Evolutionary conservation across 805 yeast genomes (phyloP), one percentile per base, ranked within the genome.

Genomic region (Pichia californica): DNA sequence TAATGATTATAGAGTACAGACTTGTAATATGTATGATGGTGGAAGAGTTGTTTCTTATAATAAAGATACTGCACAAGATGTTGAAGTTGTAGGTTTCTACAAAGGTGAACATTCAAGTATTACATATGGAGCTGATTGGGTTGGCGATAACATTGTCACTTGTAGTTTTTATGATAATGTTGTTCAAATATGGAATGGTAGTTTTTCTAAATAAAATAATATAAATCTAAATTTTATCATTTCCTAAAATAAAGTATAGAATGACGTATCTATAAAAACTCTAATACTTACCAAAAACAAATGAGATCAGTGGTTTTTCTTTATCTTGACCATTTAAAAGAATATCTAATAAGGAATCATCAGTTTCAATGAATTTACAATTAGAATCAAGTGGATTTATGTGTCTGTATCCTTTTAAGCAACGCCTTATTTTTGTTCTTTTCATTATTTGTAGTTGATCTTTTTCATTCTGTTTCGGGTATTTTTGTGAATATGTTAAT

Each of bases 101-200:
- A 81, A 81, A 55, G 71, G 73, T 11, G 84, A 83, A 26, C 98
- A 91, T 58, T 81, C 79, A 39, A 87, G 96, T 47, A 91, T 93
- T 88, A 89, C 91, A 43, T 91, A 91, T 56, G 99, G 98, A 0
- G 96, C 95, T 5, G 96, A 85, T 57, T 89, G 97, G 95, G 68
- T 69, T 5, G 77, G 70, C 7, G 60, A 61, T 1, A 52, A 59
- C 5, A 75, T 83, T 7, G 83, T 77, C 3, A 88, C 96, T 1
- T 91, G 97, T 60, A 88, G 96, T 43, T 91, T 91, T 61, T 91
- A 91, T 65, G 99, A 91, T 61, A 76, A 76, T 43, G 77, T 84
- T 16, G 73, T 91, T 2, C 96, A 89, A 50, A 59, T 73, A 26
- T 91, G 98, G 98, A 44, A 56, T 25, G 45, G 25, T 20, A 16